phyloP scores from a whole-genome alignment of 345 rosid genomes.

The Trapa bicornis region DNA sequence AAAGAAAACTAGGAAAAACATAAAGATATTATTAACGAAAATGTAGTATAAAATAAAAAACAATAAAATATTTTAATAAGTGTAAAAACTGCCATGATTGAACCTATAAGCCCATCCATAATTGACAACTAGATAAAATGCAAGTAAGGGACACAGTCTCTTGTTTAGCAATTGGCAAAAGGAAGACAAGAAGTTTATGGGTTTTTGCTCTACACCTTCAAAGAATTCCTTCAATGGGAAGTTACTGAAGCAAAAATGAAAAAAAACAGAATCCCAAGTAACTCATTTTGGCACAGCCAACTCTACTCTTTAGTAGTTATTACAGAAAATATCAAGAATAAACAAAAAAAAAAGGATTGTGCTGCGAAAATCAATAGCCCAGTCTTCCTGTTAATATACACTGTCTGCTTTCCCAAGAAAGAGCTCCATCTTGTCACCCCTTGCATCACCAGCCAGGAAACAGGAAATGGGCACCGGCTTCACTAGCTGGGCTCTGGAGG shows the following conservation, averaged over 20 bases:
- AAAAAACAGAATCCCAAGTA: not conserved
- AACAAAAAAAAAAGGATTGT: not conserved
- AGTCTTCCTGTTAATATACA: not conserved
- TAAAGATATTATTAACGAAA: too few species aligned
- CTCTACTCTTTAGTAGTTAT: not conserved
- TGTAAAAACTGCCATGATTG: too few species aligned
- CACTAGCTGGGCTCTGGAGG: constrained; percentile 58
- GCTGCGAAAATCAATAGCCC: not conserved
- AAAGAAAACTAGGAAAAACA: too few species aligned
- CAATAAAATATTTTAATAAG: too few species aligned
- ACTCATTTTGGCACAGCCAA: not conserved
- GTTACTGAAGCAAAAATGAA: not conserved
- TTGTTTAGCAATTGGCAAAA: not conserved
- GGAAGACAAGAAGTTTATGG: not conserved
- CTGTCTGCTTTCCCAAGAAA: not conserved
- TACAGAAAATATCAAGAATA: not conserved
- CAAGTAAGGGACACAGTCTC: too few species aligned
- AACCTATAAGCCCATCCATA: too few species aligned
- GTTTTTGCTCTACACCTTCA: not conserved
- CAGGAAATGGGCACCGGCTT: not conserved
- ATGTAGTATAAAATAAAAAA: too few species aligned
- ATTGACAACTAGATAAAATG: too few species aligned
- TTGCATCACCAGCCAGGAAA: not conserved
- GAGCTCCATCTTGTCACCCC: not conserved
- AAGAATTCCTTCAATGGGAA: not conserved